Evolutionary conservation across 371 early-diverging fungal species (phyloP).

Genomic region (Funneliformis caledonium): DNA sequence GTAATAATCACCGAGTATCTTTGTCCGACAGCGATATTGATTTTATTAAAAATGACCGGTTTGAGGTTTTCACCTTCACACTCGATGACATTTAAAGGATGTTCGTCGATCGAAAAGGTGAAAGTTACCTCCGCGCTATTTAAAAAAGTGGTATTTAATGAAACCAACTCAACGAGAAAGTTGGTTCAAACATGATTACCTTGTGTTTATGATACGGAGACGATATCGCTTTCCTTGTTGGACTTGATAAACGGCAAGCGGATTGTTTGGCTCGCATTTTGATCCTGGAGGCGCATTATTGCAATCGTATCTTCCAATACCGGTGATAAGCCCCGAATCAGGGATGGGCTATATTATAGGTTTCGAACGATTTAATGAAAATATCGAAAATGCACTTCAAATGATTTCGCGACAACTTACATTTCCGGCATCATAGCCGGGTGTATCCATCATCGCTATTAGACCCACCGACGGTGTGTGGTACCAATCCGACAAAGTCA

Average conservation of each 20-base stretch:
- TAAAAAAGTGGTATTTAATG: background rate
- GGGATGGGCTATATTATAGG: slow-evolving; percentile 69
- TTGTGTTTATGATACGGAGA: slow-evolving; percentile 75
- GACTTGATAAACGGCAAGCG: slow-evolving; percentile 53
- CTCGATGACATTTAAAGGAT: slow-evolving; percentile 51
- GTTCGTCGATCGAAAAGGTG: slow-evolving; percentile 50
- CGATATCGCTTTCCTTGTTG: slow-evolving; percentile 81
- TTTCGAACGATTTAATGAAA: slow-evolving; percentile 46
- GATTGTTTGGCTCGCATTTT: background rate
- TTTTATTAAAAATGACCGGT: slow-evolving; percentile 42
- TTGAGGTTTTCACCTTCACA: slow-evolving; percentile 51
- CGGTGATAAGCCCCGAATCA: slow-evolving; percentile 61
- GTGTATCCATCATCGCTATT: slow-evolving; percentile 53
- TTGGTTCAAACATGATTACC: background rate
- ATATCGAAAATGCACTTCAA: background rate
- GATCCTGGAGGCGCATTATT: background rate
- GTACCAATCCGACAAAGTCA: slow-evolving; percentile 73
- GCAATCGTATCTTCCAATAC: slow-evolving; percentile 46
- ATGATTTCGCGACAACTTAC: background rate
- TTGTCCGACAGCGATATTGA: background rate
- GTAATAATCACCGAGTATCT: slow-evolving; percentile 21
- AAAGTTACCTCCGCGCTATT: slow-evolving; percentile 41
- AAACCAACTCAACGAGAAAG: no score
- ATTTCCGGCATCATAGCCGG: background rate
- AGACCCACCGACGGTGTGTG: slow-evolving; percentile 55